These are phyloP conservation scores for Candida schatavii DNA, from an alignment of 805 yeast species.

Conservation along the genomic window DNA sequence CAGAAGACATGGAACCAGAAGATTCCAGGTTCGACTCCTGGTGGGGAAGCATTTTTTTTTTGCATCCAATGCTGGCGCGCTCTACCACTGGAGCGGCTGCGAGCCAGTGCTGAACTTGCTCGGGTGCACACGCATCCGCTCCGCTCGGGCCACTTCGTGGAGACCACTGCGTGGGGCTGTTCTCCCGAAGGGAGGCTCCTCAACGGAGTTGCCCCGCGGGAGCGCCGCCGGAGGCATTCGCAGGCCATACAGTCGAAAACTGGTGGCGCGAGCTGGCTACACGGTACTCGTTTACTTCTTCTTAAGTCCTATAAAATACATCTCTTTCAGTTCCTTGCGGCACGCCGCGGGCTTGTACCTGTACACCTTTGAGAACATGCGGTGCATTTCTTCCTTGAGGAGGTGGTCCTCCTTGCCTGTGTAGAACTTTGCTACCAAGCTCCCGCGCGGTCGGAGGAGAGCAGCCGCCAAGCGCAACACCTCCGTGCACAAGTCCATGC, in stretches of 20 bases:
- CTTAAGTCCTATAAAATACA: conserved; percentile 70
- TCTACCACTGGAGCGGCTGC: too few species aligned
- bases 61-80: too few species aligned
- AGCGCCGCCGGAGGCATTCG: too few species aligned
- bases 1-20: conserved; percentile 49
- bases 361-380: conserved; percentile 59
- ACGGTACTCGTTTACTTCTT: conserved; percentile 34
- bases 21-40: conserved; percentile 53
- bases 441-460: conserved; percentile 67
- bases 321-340: conserved; percentile 75
- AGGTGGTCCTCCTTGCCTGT: conserved; percentile 75
- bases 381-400: conserved; percentile 57
- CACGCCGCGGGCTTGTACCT: conserved; percentile 81
- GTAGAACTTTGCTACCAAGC: conserved; percentile 77
- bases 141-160: too few species aligned
- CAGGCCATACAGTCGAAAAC: too few species aligned
- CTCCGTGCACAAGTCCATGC: conserved; percentile 92
- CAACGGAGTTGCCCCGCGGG: too few species aligned
- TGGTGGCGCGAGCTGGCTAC: too few species aligned
- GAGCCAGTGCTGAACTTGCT: too few species aligned
- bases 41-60: conserved; percentile 45
- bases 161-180: too few species aligned
- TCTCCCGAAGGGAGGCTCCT: too few species aligned
- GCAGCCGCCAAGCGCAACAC: conserved; percentile 75
- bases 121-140: too few species aligned